These are phyloP conservation scores for Penicillium coffeae DNA, from an alignment of 495 filamentous ascomycete genomes.

Conservation along the genomic window DNA sequence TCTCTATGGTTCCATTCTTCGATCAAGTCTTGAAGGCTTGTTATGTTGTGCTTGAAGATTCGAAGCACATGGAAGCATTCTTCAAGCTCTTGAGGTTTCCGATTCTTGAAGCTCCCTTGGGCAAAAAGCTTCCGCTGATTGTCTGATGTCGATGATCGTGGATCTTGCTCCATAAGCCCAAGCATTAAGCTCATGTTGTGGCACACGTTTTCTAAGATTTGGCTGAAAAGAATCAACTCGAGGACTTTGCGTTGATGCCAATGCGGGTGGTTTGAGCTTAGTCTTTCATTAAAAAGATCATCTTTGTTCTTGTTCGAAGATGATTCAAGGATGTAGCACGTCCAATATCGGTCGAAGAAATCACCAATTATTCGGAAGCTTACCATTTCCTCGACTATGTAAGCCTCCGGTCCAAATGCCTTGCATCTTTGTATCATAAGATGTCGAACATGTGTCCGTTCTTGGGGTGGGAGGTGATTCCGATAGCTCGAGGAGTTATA, in stretches of 20 bases:
- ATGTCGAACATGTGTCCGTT: no score
- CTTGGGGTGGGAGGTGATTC: no score
- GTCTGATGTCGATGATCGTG: no score
- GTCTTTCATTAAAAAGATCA: no score
- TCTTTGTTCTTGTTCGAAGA: no score
- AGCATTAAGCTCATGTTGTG: not conserved
- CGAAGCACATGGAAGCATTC: conserved; percentile 11
- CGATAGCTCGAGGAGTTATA: no score
- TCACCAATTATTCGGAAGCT: not conserved
- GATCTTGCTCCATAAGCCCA: not conserved
- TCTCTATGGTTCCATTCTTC: conserved; percentile 12
- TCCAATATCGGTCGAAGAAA: not conserved
- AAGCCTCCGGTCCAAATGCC: not conserved
- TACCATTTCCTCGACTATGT: not conserved
- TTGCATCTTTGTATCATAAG: not conserved
- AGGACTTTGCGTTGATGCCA: conserved; percentile 19
- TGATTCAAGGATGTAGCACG: not conserved
- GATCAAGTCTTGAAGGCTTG: conserved; percentile 9
- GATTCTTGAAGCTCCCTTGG: conserved; percentile 11
- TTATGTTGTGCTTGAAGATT: conserved; percentile 13
- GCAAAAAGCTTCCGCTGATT: not conserved
- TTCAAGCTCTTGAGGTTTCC: conserved; percentile 5
- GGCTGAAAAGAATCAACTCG: conserved; percentile 12
- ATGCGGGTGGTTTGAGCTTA: no score
- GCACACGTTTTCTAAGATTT: not conserved